Percentiles rank a stretch among this genome's conserved stretches.
Conservation (phyloP, 202 grass and related monocot species). For the Brachypodium distachyon region DNA sequence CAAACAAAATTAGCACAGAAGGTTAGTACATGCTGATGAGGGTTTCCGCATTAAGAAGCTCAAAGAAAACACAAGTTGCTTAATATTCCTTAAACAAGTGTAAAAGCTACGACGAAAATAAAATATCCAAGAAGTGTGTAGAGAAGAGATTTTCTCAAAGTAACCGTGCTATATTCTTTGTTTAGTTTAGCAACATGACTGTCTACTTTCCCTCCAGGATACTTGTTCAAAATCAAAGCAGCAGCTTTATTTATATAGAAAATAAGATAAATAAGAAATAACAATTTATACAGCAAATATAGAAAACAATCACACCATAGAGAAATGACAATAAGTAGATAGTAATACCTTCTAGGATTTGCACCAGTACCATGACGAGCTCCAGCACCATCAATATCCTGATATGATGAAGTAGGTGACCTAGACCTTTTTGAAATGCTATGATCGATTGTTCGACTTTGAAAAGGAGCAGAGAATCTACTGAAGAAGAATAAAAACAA, state of each 20-base stretch:
- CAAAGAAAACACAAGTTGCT: slow-evolving; percentile 1
- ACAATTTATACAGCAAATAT: not conserved
- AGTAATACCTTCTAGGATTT: slow-evolving; percentile 42
- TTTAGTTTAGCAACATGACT: slow-evolving; percentile 1
- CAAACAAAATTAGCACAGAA: not conserved
- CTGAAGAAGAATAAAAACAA: not conserved
- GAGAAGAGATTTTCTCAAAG: not conserved
- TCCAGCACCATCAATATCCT: slow-evolving; percentile 38
- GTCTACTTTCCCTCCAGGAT: not conserved
- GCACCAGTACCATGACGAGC: slow-evolving; percentile 5
- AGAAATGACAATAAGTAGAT: slow-evolving; percentile 10
- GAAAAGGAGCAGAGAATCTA: slow-evolving; percentile 30
- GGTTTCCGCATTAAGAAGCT: not conserved
- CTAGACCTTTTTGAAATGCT: slow-evolving; percentile 47
- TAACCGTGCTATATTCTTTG: not conserved
- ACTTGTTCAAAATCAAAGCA: not conserved
- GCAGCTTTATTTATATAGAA: not conserved
- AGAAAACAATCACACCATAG: not conserved
- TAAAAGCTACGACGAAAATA: not conserved
- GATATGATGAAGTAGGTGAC: slow-evolving; percentile 43
- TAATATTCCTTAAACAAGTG: slow-evolving; percentile 1
- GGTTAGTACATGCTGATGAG: not conserved
- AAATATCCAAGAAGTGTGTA: not conserved
- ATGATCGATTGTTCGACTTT: slow-evolving; percentile 36
- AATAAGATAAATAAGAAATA: not conserved